phyloP scores from a whole-genome alignment of 306 rosid species.

The Leucaena leucocephala region DNA sequence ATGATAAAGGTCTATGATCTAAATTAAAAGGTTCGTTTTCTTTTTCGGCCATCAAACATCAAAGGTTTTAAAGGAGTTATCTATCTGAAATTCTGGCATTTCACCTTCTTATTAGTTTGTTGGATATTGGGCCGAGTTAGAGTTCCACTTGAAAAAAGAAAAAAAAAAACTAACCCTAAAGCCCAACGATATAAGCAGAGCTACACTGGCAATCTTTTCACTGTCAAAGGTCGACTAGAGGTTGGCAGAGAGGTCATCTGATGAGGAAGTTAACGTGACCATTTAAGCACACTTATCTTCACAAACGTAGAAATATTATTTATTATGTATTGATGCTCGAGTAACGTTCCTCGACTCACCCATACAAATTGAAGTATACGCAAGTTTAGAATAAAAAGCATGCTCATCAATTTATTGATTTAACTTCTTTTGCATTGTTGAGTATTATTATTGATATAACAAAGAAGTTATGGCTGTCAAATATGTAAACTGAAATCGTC shows the following conservation, averaged over 20 bases:
- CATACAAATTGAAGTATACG: not conserved
- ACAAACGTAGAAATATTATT: not conserved
- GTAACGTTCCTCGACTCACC: not conserved
- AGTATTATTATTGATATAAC: not conserved
- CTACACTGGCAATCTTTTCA: not conserved
- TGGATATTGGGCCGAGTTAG: not conserved
- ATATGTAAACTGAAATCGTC: not conserved
- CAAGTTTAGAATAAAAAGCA: not conserved
- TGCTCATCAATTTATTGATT: not conserved
- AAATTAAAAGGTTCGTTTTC: too few relatives aligned
- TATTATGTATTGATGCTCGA: not conserved
- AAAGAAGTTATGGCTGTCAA: not conserved
- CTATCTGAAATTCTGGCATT: not conserved
- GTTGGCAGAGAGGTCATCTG: not conserved
- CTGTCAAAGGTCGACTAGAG: not conserved
- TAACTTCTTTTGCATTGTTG: not conserved
- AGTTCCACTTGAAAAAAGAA: not conserved
- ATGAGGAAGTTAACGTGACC: not conserved
- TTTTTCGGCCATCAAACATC: not conserved
- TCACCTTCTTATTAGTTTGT: not conserved
- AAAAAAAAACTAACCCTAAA: not conserved
- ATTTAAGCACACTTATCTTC: not conserved
- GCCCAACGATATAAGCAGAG: not conserved
- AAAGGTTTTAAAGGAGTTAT: not conserved
- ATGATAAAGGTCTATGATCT: too few relatives aligned